Evolutionary conservation across 2,329 filamentous ascomycete species (phyloP), one percentile per base, ranked within the genome.

Genomic region (Pseudogymnoascus sp.): DNA sequence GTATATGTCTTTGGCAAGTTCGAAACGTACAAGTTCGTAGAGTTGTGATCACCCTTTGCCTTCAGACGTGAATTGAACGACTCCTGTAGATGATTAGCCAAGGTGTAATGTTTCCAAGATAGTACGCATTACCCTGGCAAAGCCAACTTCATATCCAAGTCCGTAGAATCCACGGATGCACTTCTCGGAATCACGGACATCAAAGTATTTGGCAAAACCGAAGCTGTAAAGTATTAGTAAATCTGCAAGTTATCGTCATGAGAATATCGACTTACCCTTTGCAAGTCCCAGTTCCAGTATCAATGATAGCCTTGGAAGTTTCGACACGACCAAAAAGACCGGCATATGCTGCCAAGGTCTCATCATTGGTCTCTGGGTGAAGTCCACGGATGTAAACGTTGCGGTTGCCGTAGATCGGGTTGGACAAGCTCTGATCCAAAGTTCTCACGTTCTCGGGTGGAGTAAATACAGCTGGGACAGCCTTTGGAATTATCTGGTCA

Each of bases 371-470:
- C 69, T 95, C 93, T 0, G 94, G 93, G 66, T 96, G 89, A 65
- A 99, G 87, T 15, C 95, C 95, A 64, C 94, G 90, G 66, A 99
- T 97, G 79, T 99, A 99, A 67, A 99, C 93, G 71, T 99, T 99
- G 66, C 92, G 94, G 72, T 97, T 96, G 48, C 92, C 92, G 58
- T 89, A 79, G 63, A 87, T 94, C 63, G 92, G 89, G 71, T 97
- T 97, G 76, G 96, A 90, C 58, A 99, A 81, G 72, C 92, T 96
- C 75, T 96, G 92, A 66, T 96, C 93, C 29, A 97, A 84, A 42
- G 89, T 92, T 81, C 96, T 90, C 78, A 90, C 85, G 70, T 89
- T 89, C 62, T 93, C 92, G 25, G 87, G 87, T 29, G 91, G 90
- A 62, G 89, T 92, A 71, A 90, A 92, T 67, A 92, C 87, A 5